phyloP scores from a whole-genome alignment of 2,329 filamentous ascomycete genomes.

The Fusarium sp. region DNA sequence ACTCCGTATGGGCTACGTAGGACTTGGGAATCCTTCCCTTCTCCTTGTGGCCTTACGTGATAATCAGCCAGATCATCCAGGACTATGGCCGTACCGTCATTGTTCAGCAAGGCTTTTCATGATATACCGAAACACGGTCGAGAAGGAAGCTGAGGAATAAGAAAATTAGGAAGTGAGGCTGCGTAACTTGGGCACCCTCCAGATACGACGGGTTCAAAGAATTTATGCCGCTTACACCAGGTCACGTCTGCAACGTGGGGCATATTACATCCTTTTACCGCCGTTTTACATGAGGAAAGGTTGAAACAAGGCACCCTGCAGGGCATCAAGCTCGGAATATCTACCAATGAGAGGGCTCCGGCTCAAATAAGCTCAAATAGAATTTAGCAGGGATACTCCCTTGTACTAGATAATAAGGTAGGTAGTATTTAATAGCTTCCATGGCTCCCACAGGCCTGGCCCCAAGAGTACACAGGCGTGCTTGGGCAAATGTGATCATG shows the following conservation, averaged over 20 bases:
- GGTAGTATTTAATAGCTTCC: neutral
- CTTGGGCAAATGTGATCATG: neutral
- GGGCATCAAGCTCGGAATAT: neutral
- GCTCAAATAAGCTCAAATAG: constrained; percentile 14
- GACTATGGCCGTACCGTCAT: neutral
- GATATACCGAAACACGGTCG: neutral
- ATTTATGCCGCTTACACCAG: neutral
- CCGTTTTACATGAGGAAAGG: neutral
- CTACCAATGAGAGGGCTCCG: neutral
- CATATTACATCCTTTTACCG: neutral
- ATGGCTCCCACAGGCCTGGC: neutral
- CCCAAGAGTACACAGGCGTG: neutral
- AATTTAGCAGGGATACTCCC: constrained; percentile 3
- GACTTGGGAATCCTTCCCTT: neutral
- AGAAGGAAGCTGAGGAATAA: neutral
- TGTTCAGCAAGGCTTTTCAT: neutral
- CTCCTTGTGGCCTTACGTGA: neutral
- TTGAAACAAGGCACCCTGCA: constrained; percentile 19
- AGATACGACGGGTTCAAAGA: neutral
- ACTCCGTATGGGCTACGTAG: neutral
- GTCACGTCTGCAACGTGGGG: neutral
- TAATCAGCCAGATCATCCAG: neutral
- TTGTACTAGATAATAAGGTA: neutral
- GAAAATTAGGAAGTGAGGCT: neutral
- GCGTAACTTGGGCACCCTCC: neutral